Evolutionary conservation across 2,329 filamentous ascomycete genomes (phyloP), one percentile per base, ranked within the genome.

Genomic region (Beauveria sp.): DNA sequence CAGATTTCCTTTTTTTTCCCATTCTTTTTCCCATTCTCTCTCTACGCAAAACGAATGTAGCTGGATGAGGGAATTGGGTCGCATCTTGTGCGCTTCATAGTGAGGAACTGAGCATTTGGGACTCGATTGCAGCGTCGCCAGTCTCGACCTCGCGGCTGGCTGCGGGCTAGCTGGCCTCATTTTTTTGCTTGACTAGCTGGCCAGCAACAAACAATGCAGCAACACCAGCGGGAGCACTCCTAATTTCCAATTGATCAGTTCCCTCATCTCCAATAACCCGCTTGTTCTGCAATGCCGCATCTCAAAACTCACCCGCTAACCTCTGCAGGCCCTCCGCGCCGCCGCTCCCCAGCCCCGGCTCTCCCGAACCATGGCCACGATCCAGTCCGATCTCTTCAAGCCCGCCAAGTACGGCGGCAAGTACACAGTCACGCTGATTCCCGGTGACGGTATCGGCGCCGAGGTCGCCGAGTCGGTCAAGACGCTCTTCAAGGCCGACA

Each of bases 401-500:
- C 92, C 92, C 70, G 92, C 93, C 81, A 94, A 97, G 84, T 97
- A 92, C 77, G 94, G 94, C 76, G 91, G 93, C 81, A 99, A 97
- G 83, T 99, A 97, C 85, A 99, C 94, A 43, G 93, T 97, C 70
- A 97, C 93, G 66, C 84, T 99, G 73, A 97, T 99, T 76, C 94
- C 94, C 77, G 94, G 93, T 85, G 94, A 99, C 72, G 94, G 94
- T 82, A 96, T 99, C 75, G 94, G 94, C 77, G 91, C 91, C 77
- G 94, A 99, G 81, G 92, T 97, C 64, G 92, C 93, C 71, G 92
- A 97, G 80, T 94, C 91, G 66, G 93, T 99, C 77, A 96, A 97
- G 88, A 96, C 93, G 69, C 89, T 99, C 77, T 97, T 97, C 88
- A 97, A 97, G 86, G 92, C 93, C 75, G 93, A 97, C 83, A 97